Base-by-base conservation (phyloP, 2,329 filamentous ascomycete genomes). In the Hyphodiscus sp. region DNA sequence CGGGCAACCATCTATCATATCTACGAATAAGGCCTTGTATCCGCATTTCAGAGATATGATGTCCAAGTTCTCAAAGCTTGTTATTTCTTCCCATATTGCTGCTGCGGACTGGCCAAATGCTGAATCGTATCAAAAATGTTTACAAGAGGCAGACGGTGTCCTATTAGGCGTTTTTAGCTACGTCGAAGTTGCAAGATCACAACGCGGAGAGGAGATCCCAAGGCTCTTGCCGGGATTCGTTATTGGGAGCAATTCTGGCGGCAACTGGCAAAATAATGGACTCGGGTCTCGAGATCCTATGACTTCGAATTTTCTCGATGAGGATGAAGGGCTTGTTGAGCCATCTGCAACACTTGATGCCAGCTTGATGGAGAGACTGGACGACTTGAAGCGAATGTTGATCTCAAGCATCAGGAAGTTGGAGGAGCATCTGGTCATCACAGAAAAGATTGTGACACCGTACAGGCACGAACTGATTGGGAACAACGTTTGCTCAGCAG, bases 41-140 rank as follows among this genome's bases (percentile, higher is more conserved):
- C 94, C 94, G 20, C 91, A 97, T 71, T 99, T 99, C 72, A 81
- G 94, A 51, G 94, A 97, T 68, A 97, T 97, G 85, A 99, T 99
- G 94, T 97, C 94, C 45, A 91, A 95, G 64, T 99, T 99, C 70
- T 97, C 94, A n/a, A 99, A 99, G 70, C 78, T 99, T 10, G 94
- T 99, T 45, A 85, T 99, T 47, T 99, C 94, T 2, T 97, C 94
- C 15, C 94, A 99, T 68, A 96, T 99, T 68, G 94, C 94, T 41
- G 91, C 92, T 6, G 89, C 92, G 33, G 94, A 99, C 72, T 97
- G 91, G 83, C 91, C 92, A 9, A 91, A 92, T 51, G 85, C 89
- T 16, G 94, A 99, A 70, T 95, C 92, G 0, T 88, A 92, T 57
- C 86, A 94, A 51, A 99, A 99, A 69, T 99, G 94, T 66, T 73